phyloP scores from a whole-genome alignment of 202 grass and related monocot genomes.

The Setaria italica region DNA sequence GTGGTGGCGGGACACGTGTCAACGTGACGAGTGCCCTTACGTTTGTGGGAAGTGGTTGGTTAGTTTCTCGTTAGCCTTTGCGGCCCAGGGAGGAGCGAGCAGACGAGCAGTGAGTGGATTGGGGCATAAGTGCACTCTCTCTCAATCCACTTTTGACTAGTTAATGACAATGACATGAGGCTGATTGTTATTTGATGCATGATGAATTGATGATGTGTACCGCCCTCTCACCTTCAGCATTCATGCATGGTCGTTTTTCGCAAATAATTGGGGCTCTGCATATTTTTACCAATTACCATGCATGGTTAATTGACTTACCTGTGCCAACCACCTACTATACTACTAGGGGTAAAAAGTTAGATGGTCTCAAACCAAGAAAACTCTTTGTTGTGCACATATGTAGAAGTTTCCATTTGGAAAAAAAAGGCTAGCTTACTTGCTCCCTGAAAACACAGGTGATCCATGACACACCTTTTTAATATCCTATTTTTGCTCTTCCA shows the following conservation, averaged over 20 bases:
- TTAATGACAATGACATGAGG: not conserved
- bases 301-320: not conserved
- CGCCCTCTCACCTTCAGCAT: not conserved
- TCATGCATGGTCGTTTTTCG: not conserved
- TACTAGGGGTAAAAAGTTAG: not conserved
- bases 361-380: not conserved
- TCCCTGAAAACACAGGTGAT: not conserved
- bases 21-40: not conserved
- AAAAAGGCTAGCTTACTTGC: not conserved
- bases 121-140: conserved; percentile 22
- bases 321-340: not conserved
- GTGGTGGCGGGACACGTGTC: not conserved
- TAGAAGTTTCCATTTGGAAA: not conserved
- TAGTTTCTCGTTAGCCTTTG: not conserved
- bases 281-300: not conserved
- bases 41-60: not conserved
- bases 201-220: not conserved
- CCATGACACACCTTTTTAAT: not conserved
- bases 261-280: not conserved
- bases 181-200: conserved; percentile 10
- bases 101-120: not conserved
- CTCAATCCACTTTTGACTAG: conserved; percentile 25
- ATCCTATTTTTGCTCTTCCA: not conserved
- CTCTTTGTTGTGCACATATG: not conserved
- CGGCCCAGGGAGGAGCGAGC: not conserved